phyloP scores from a whole-genome alignment of 2,329 filamentous ascomycete species.

The Bipolaris oryzae region DNA sequence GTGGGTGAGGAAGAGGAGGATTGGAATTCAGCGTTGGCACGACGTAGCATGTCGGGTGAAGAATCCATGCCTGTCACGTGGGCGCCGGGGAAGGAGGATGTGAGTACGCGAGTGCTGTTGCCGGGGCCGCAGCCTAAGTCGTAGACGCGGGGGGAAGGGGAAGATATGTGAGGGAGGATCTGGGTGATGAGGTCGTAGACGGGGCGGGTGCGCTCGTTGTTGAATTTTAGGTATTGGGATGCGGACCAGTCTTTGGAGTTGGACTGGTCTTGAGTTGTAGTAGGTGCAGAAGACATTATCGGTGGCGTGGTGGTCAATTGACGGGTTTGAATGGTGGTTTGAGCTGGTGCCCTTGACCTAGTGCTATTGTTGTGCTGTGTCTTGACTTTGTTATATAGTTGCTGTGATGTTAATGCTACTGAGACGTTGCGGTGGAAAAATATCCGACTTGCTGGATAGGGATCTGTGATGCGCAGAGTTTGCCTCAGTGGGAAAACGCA shows the following conservation, averaged over 20 bases:
- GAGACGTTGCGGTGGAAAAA: conserved; percentile 1
- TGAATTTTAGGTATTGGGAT: conserved; percentile 63
- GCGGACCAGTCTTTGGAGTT: conserved; percentile 59
- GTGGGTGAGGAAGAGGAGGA: conserved; percentile 40
- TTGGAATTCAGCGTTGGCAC: conserved; percentile 47
- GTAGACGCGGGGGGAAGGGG: conserved; percentile 52
- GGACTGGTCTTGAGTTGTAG: neutral
- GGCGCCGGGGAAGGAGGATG: conserved; percentile 55
- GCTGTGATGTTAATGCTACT: neutral
- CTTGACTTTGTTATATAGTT: neutral
- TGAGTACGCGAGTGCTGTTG: conserved; percentile 61
- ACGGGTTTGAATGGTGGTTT: neutral
- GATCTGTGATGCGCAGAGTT: neutral
- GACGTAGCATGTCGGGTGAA: conserved; percentile 61
- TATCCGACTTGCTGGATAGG: neutral
- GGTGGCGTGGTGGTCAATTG: neutral
- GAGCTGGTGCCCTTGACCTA: too few species aligned
- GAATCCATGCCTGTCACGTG: conserved; percentile 60
- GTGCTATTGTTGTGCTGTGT: neutral
- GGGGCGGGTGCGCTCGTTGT: conserved; percentile 59
- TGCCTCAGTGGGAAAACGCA: neutral
- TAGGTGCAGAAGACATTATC: neutral
- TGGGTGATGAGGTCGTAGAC: conserved; percentile 60
- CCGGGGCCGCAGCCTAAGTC: conserved; percentile 67
- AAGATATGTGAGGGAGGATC: conserved; percentile 46